Conservation (phyloP, 2,329 filamentous ascomycete genomes). For the Zopfia rhizophila region DNA sequence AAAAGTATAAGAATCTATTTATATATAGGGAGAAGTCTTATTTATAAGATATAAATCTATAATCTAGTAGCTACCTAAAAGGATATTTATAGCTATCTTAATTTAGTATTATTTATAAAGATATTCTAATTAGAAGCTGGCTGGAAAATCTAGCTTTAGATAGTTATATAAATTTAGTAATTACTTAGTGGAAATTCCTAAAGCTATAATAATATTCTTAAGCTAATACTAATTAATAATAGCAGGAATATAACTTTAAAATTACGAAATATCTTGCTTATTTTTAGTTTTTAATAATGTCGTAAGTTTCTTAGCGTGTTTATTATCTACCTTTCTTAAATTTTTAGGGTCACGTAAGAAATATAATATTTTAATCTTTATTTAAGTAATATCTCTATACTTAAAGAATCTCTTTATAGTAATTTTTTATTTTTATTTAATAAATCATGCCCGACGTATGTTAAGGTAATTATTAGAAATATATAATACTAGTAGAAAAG, state of each 20-base stretch:
- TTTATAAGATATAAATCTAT: slow-evolving; percentile 16
- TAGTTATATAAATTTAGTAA: slow-evolving; percentile 16
- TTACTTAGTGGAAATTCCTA: slow-evolving; percentile 15
- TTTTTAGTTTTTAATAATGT: slow-evolving; percentile 23
- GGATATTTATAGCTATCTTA: slow-evolving; percentile 8
- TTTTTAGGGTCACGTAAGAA: slow-evolving; percentile 20
- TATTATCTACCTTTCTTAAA: slow-evolving; percentile 16
- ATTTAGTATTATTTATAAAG: slow-evolving; percentile 15
- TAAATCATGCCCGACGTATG: slow-evolving; percentile 14
- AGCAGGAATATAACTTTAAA: slow-evolving; percentile 43
- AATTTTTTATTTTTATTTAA: slow-evolving; percentile 22
- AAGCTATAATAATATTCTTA: slow-evolving; percentile 22
- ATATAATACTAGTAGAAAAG: slow-evolving; percentile 3
- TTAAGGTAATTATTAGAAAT: slow-evolving; percentile 3
- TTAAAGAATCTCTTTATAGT: slow-evolving; percentile 15
- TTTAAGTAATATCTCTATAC: slow-evolving; percentile 13
- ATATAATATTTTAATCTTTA: slow-evolving; percentile 18
- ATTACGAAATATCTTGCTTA: slow-evolving; percentile 30
- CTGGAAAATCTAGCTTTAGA: slow-evolving; percentile 18
- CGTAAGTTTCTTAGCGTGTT: slow-evolving; percentile 17
- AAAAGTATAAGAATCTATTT: slow-evolving; percentile 15
- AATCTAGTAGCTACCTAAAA: slow-evolving; percentile 7
- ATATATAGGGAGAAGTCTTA: slow-evolving; percentile 11
- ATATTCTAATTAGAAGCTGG: slow-evolving; percentile 15
- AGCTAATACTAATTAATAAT: slow-evolving; percentile 40